phyloP scores from a whole-genome alignment of 352 stramenopile species.

The Phytophthora aleatoria region DNA sequence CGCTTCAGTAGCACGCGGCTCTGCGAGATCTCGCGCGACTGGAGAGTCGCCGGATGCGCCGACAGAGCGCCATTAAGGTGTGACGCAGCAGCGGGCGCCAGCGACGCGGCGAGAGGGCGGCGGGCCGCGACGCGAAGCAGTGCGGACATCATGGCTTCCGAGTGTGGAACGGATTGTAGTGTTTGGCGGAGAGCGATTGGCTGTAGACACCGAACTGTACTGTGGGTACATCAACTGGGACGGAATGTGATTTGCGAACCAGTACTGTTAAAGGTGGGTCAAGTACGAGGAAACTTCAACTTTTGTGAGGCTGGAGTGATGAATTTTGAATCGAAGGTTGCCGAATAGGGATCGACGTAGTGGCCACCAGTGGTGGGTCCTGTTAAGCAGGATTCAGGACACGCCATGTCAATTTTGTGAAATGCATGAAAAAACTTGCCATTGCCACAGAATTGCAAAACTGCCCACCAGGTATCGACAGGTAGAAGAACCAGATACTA shows the following conservation, averaged over 20 bases:
- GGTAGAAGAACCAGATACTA: too few relatives aligned
- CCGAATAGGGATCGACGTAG: too few relatives aligned
- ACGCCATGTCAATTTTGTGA: too few relatives aligned
- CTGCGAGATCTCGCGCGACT: slow-evolving; percentile 42
- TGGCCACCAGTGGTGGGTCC: too few relatives aligned
- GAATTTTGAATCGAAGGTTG: too few relatives aligned
- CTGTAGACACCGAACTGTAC: background rate
- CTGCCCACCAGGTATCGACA: too few relatives aligned
- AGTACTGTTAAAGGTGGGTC: background rate
- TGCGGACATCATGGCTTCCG: slow-evolving; percentile 23
- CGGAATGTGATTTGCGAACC: background rate
- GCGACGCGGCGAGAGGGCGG: slow-evolving; percentile 6
- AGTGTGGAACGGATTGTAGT: slow-evolving; percentile 27
- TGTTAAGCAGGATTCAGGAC: too few relatives aligned
- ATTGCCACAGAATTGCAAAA: too few relatives aligned
- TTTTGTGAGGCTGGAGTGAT: too few relatives aligned
- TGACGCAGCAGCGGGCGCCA: slow-evolving; percentile 2
- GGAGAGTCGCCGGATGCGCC: background rate
- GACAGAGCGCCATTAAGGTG: slow-evolving; percentile 10
- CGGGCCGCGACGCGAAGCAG: slow-evolving; percentile 35
- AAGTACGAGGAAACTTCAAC: slow-evolving; percentile 3
- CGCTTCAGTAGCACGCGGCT: slow-evolving; percentile 60
- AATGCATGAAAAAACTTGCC: too few relatives aligned
- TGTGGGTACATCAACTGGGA: slow-evolving; percentile 1
- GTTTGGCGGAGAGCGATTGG: slow-evolving; percentile 26